These are phyloP conservation scores for Epichloe amarillans DNA, from an alignment of 2,329 filamentous ascomycete species.

Conservation along the genomic window DNA sequence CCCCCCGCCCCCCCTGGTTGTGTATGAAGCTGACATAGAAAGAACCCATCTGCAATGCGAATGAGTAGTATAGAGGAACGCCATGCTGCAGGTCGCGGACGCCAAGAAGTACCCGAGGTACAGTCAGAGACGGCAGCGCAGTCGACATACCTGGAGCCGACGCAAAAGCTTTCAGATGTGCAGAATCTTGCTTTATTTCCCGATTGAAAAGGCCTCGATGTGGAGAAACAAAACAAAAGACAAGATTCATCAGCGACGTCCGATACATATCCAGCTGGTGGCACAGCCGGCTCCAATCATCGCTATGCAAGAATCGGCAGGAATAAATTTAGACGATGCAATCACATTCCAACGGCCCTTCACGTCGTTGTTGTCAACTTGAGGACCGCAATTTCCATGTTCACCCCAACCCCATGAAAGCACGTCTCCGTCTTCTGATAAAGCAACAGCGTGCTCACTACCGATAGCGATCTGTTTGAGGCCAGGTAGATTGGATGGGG, in stretches of 20 bases:
- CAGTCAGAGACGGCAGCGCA: constrained; percentile 10
- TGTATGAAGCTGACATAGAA: constrained; percentile 16
- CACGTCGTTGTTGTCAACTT: constrained; percentile 50
- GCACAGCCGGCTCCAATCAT: constrained; percentile 75
- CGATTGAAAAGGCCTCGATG: constrained; percentile 12
- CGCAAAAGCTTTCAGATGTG: constrained; percentile 60
- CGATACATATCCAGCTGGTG: constrained; percentile 64
- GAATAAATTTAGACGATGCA: constrained; percentile 41
- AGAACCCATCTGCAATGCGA: constrained; percentile 32
- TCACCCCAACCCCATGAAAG: constrained; percentile 94
- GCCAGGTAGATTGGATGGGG: constrained; percentile 45
- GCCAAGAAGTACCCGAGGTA: constrained; percentile 10
- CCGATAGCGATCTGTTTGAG: constrained; percentile 60
- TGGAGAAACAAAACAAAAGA: background rate
- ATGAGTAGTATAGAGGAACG: constrained; percentile 25
- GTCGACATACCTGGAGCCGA: constrained; percentile 45
- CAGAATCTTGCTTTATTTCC: constrained; percentile 31
- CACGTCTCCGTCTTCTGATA: constrained; percentile 52
- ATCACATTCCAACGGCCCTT: constrained; percentile 58
- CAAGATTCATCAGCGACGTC: constrained; percentile 3
- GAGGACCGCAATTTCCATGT: constrained; percentile 85
- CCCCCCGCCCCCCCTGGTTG: background rate
- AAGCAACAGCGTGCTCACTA: constrained; percentile 76
- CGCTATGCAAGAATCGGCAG: constrained; percentile 37
- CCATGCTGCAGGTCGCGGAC: constrained; percentile 10